Evolutionary conservation across 2,329 filamentous ascomycete species (phyloP).

Genomic region (Myriosclerotinia curreyana): DNA sequence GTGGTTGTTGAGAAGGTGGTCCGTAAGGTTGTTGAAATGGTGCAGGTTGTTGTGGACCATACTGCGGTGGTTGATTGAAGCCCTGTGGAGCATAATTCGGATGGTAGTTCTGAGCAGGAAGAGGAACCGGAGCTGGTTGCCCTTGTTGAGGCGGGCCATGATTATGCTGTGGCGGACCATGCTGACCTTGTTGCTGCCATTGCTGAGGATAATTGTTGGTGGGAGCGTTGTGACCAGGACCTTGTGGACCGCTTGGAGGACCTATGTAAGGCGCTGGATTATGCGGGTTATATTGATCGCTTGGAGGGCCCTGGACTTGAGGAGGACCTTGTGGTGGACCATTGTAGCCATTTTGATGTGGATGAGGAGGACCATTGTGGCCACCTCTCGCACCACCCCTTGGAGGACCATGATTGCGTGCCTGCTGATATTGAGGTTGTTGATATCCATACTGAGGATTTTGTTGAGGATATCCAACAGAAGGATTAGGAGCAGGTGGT

Average conservation of each 20-base stretch:
- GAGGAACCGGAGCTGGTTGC: conserved; percentile 41
- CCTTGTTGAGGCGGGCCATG: conserved; percentile 37
- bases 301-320: conserved; percentile 31
- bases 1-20: conserved; percentile 35
- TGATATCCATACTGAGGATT: conserved; percentile 36
- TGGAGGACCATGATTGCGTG: conserved; percentile 36
- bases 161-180: conserved; percentile 30
- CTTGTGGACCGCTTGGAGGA: conserved; percentile 35
- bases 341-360: conserved; percentile 34
- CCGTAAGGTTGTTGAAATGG: conserved; percentile 41
- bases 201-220: conserved; percentile 33
- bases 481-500: conserved; percentile 36
- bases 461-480: conserved; percentile 33
- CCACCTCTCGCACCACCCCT: conserved; percentile 37
- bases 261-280: conserved; percentile 38
- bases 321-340: conserved; percentile 28
- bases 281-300: conserved; percentile 35
- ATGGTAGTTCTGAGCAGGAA: conserved; percentile 55
- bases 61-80: conserved; percentile 43
- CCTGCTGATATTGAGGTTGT: conserved; percentile 34
- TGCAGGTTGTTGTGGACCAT: conserved; percentile 41
- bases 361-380: conserved; percentile 35
- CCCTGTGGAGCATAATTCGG: conserved; percentile 57
- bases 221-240: conserved; percentile 29
- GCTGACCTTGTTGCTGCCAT: conserved; percentile 32